Conservation (phyloP, 257 asterid genomes). For the Plantago ovata region DNA sequence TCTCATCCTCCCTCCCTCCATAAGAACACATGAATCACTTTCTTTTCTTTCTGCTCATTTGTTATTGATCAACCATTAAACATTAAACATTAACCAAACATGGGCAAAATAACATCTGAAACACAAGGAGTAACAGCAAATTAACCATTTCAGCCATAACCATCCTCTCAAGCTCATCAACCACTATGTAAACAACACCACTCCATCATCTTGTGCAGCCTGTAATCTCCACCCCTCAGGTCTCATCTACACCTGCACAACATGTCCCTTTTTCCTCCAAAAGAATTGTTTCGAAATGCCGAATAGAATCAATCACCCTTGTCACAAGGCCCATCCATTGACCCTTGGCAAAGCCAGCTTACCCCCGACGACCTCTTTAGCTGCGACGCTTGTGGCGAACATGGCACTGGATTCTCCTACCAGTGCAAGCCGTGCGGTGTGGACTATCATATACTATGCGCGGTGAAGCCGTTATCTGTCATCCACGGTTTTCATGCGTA, state of each 20-base stretch:
- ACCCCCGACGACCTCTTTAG: slow-evolving; percentile 30
- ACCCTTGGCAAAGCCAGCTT: slow-evolving; percentile 39
- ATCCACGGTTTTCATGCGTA: slow-evolving; percentile 33
- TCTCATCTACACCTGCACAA: slow-evolving; percentile 38
- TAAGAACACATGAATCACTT: no score
- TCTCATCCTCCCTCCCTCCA: no score
- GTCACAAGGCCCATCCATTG: slow-evolving; percentile 33
- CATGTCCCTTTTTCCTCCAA: slow-evolving; percentile 52
- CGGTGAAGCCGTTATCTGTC: slow-evolving; percentile 35
- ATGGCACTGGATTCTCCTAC: slow-evolving; percentile 39
- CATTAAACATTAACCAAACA: neutral
- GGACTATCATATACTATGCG: slow-evolving; percentile 49
- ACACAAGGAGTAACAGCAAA: slow-evolving; percentile 14
- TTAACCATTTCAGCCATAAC: slow-evolving; percentile 46
- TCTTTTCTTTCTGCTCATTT: no score
- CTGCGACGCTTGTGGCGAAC: slow-evolving; percentile 50
- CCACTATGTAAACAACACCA: neutral
- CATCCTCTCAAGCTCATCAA: slow-evolving; percentile 34
- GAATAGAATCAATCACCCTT: slow-evolving; percentile 45
- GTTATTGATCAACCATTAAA: no score
- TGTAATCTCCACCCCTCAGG: slow-evolving; percentile 44
- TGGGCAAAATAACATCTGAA: slow-evolving; percentile 24
- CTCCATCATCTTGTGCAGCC: slow-evolving; percentile 35
- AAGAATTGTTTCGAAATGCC: slow-evolving; percentile 52
- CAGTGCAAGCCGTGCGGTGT: slow-evolving; percentile 45